phyloP scores from a whole-genome alignment of 805 yeast species.

The Nakazawaea laoshanensis region DNA sequence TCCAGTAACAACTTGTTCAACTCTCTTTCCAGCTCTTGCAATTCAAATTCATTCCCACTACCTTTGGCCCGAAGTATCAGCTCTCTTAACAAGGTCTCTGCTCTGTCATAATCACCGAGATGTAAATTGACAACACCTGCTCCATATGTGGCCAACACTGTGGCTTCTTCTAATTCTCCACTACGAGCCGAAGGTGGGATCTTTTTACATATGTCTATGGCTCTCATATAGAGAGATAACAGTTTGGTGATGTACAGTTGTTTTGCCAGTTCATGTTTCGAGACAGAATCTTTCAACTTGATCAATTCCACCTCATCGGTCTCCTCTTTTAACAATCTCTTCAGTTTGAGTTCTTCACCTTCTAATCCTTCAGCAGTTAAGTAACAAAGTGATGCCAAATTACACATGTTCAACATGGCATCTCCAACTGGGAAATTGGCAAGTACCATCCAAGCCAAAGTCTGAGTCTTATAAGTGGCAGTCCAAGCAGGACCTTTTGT shows the following conservation, averaged over 20 bases:
- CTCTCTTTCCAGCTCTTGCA: conserved; percentile 60
- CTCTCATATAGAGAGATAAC: conserved; percentile 12
- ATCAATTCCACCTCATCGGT: conserved; percentile 19
- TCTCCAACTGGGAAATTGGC: conserved; percentile 63
- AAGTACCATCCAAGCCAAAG: conserved; percentile 66
- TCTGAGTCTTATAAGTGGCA: conserved; percentile 26
- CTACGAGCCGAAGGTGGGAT: conserved; percentile 17
- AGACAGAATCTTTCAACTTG: conserved; percentile 13
- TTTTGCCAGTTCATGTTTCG: not conserved
- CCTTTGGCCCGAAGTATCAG: conserved; percentile 65
- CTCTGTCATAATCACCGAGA: conserved; percentile 42
- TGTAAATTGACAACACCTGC: conserved; percentile 75
- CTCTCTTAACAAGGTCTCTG: conserved; percentile 56
- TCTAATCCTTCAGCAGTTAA: conserved; percentile 60
- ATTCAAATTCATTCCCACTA: conserved; percentile 53
- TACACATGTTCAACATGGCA: conserved; percentile 55
- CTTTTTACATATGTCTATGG: conserved; percentile 15
- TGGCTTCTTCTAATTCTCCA: conserved; percentile 45
- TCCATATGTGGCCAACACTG: conserved; percentile 78
- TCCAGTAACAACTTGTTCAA: conserved; percentile 38
- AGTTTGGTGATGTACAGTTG: not conserved
- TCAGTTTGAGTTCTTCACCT: conserved; percentile 29
- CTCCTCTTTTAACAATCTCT: conserved; percentile 19
- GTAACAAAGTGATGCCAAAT: conserved; percentile 61
- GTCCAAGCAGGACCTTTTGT: conserved; percentile 52